Base-by-base conservation (phyloP, 2,329 filamentous ascomycete species). In the Phyllosticta citriasiana region DNA sequence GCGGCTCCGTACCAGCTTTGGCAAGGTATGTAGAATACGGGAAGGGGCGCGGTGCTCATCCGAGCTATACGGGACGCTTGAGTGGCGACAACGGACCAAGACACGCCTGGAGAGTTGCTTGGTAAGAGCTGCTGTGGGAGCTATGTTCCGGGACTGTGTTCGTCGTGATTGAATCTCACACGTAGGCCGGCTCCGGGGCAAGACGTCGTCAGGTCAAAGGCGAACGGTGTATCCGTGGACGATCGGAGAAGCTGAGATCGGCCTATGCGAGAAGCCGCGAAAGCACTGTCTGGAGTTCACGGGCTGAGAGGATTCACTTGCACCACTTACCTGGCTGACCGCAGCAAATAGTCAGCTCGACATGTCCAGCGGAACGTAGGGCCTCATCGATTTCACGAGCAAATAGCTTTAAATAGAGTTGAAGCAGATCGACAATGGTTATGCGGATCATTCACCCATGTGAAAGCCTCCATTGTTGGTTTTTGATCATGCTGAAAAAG, bases 401-500 rank as follows among this genome's bases (percentile, higher is more conserved):
- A 25, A 27, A 52, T n/a, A 53, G 40, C 35, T 50, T 55, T 30
- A 26, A 35, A 22, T 50, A 40, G 30, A 60, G 26, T 40, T 55
- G 14, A 53, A 67, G 58, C 67, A 68, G 71, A 75, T 77, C 77
- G 80, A 71, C 77, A 81, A 82, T 82, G 80, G 79, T 82, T 82
- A 79, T 77, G 74, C 80, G 80, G 80, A 76, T 74, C 74, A 74
- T 78, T 30, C 80, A 82, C 80, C 79, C 75, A 74, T 70, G 79
- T 82, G 80, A 80, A 22, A 78, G 79, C 79, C 79, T 82, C 79
- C 80, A 82, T 82, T 80, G 78, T 77, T 73, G 73, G 72, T 77
- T 74, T 22, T 76, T 71, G 68, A 52, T 64, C 63, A 68, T 66
- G 64, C 69, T 72, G 68, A 64, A 68, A 69, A 71, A 71, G 71